phyloP scores from a whole-genome alignment of 2,329 filamentous ascomycete genomes.

The Diaporthe vaccinii region DNA sequence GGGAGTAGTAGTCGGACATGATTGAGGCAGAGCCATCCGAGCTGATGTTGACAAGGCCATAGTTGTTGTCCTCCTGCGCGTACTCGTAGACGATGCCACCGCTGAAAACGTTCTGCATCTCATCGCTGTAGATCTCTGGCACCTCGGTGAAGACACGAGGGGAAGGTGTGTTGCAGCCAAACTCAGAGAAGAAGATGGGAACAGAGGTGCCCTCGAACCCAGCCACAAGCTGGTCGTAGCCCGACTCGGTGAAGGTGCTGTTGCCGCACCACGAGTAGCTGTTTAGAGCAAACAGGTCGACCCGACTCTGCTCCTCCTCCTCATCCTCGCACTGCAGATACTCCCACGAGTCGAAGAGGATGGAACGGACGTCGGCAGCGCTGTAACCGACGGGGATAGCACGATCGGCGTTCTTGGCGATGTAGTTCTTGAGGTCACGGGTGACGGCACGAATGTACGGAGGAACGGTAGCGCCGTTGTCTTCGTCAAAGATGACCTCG shows the following conservation, averaged over 20 bases:
- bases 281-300: constrained; percentile 84
- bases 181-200: constrained; percentile 87
- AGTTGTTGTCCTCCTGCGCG: constrained; percentile 77
- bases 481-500: constrained; percentile 79
- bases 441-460: constrained; percentile 83
- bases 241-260: constrained; percentile 66
- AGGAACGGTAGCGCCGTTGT: constrained; percentile 71
- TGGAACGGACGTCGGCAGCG: constrained; percentile 81
- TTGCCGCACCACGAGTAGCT: constrained; percentile 76
- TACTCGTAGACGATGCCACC: constrained; percentile 88
- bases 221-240: constrained; percentile 69
- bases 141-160: constrained; percentile 85
- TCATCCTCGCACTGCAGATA: constrained; percentile 76
- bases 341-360: constrained; percentile 81
- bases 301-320: constrained; percentile 71
- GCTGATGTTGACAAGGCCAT: constrained; percentile 74
- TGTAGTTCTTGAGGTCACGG: constrained; percentile 85
- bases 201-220: constrained; percentile 77
- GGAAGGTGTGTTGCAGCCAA: constrained; percentile 80
- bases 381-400: constrained; percentile 84
- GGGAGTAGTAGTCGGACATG: constrained; percentile 77
- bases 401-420: constrained; percentile 77
- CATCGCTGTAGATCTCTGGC: constrained; percentile 75
- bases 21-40: constrained; percentile 70
- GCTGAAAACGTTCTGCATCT: constrained; percentile 78